Conservation (phyloP, 2,329 filamentous ascomycete species). For the Neonectria sp. region DNA sequence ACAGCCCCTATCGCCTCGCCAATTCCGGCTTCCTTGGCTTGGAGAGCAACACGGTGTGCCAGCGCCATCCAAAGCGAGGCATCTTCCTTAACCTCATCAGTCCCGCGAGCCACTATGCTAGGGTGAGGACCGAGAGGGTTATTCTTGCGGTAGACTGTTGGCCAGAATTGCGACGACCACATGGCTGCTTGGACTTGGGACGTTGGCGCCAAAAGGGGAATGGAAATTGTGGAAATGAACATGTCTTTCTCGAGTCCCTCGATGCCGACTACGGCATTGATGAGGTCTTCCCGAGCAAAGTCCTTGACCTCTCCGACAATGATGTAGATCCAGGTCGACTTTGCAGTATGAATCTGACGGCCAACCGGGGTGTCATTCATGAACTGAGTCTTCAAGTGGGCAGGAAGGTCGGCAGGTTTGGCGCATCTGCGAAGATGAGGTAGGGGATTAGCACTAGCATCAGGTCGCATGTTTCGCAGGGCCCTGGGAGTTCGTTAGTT, state of each 20-base stretch:
- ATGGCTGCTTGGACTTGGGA: constrained; percentile 81
- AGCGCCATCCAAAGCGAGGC: constrained; percentile 78
- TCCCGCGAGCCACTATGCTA: constrained; percentile 78
- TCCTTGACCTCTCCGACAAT: constrained; percentile 67
- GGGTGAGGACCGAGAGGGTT: constrained; percentile 90
- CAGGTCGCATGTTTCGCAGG: constrained; percentile 69
- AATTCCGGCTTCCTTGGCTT: constrained; percentile 70
- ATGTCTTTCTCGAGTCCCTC: constrained; percentile 68
- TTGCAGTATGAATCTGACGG: constrained; percentile 71
- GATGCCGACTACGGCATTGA: constrained; percentile 61
- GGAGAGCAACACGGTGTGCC: constrained; percentile 74
- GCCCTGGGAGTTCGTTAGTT: constrained; percentile 58
- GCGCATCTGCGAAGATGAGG: constrained; percentile 83
- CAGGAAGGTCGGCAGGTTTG: constrained; percentile 78
- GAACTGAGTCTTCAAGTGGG: constrained; percentile 73
- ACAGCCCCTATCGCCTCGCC: constrained; percentile 83
- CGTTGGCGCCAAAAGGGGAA: constrained; percentile 82
- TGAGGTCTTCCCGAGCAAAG: constrained; percentile 69
- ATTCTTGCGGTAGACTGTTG: constrained; percentile 87
- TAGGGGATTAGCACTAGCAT: constrained; percentile 75
- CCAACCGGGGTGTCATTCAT: constrained; percentile 71
- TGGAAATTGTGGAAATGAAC: constrained; percentile 74
- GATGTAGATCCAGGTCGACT: constrained; percentile 74
- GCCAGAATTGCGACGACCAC: constrained; percentile 87
- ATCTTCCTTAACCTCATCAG: constrained; percentile 76